phyloP scores from a whole-genome alignment of 352 stramenopile genomes.

The Pythium scleroteichum region DNA sequence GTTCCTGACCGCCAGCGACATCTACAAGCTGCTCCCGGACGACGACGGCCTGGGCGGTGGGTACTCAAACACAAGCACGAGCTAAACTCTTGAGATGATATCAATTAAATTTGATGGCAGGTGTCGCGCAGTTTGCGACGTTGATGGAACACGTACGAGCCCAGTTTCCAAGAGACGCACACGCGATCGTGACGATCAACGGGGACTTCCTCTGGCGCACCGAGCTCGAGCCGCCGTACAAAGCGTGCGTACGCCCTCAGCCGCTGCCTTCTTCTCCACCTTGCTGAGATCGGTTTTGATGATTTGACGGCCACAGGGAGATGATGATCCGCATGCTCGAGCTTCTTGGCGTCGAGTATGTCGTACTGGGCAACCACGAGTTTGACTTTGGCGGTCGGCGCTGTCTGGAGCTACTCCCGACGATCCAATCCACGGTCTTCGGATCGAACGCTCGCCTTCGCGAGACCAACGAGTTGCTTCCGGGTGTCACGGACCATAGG shows the following conservation, averaged over 20 bases:
- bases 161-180: conserved; percentile 6
- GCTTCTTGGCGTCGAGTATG: conserved; percentile 67
- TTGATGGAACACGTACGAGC: conserved; percentile 14
- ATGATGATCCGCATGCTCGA: conserved; percentile 84
- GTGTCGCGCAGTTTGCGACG: conserved; percentile 21
- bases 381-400: conserved; percentile 68
- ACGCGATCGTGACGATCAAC: conserved; percentile 33
- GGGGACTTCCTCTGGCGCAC: conserved; percentile 35
- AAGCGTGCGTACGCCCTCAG: conserved; percentile 37
- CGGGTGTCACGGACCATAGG: conserved; percentile 42
- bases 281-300: too few species aligned
- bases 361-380: conserved; percentile 81
- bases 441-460: conserved; percentile 58
- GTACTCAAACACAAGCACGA: background rate
- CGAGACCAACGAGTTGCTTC: conserved; percentile 19
- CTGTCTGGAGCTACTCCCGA: conserved; percentile 47
- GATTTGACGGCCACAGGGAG: too few species aligned
- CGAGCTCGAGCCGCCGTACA: conserved; percentile 25
- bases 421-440: conserved; percentile 67
- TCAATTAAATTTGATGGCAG: conserved; percentile 1
- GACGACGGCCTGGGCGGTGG: conserved; percentile 21
- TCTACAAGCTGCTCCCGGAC: conserved; percentile 25
- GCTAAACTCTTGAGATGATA: too few species aligned
- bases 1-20: conserved; percentile 21
- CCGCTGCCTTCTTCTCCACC: too few species aligned